Evolutionary conservation across 345 rosid species (phyloP).

Genomic region (Boechera stricta): DNA sequence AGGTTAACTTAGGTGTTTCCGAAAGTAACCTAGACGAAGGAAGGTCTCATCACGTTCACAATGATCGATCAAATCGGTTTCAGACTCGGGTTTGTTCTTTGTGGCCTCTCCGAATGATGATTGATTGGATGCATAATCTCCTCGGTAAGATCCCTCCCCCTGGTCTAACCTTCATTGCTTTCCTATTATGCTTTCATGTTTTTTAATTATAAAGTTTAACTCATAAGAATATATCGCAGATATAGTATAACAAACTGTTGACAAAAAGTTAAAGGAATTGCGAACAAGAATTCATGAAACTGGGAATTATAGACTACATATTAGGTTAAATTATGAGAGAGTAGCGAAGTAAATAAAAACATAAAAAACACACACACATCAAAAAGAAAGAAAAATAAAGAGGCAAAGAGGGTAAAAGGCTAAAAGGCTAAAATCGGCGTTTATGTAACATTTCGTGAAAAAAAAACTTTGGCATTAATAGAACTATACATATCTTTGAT

Average conservation of each 20-base stretch:
- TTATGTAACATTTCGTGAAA: not conserved
- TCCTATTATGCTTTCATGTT: slow-evolving; percentile 28
- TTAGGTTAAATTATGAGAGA: slow-evolving; percentile 11
- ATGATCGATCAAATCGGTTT: slow-evolving; percentile 29
- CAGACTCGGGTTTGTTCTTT: slow-evolving; percentile 14
- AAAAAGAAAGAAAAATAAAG: not conserved
- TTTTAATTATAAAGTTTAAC: not conserved
- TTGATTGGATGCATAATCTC: slow-evolving; percentile 42
- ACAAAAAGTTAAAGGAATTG: not conserved
- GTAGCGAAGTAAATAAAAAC: not conserved
- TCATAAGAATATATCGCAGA: slow-evolving; percentile 6
- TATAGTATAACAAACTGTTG: slow-evolving; percentile 23
- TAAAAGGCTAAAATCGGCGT: not conserved
- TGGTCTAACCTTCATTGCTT: slow-evolving; percentile 38
- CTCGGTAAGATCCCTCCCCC: slow-evolving; percentile 29
- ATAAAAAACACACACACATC: too few species aligned
- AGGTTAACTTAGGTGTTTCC: slow-evolving; percentile 37
- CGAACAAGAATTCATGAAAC: not conserved
- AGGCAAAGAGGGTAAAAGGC: not conserved
- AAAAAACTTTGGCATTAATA: slow-evolving; percentile 15
- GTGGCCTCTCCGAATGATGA: slow-evolving; percentile 36
- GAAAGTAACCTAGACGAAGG: not conserved
- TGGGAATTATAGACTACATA: slow-evolving; percentile 5
- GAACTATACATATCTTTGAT: not conserved
- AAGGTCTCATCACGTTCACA: not conserved